These are phyloP conservation scores for Tulasnella sp. DNA, from an alignment of 768 basidiomycete species.

Conservation along the genomic window DNA sequence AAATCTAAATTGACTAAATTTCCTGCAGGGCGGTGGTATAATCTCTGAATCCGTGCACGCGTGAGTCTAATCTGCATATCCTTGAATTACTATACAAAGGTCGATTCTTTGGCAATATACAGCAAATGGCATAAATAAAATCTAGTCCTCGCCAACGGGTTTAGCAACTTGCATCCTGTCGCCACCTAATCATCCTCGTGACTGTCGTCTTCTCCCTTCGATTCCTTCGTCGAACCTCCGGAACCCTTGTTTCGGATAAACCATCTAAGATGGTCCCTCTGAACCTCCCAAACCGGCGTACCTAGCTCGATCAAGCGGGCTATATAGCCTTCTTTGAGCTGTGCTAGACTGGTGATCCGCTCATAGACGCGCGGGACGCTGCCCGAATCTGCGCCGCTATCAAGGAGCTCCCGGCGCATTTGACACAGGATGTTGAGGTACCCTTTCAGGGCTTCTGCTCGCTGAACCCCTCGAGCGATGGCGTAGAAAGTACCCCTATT, in stretches of 20 bases:
- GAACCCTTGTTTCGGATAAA: background rate
- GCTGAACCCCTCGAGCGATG: background rate
- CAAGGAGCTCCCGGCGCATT: background rate
- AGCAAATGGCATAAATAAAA: no score
- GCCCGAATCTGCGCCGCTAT: background rate
- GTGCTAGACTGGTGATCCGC: background rate
- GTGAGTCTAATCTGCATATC: no score
- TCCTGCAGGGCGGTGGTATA: no score
- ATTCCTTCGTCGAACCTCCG: background rate
- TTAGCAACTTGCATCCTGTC: no score
- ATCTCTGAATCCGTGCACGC: no score
- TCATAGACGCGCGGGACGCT: background rate
- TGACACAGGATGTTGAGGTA: background rate
- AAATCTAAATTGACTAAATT: no score
- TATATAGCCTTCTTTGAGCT: background rate
- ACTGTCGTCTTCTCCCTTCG: no score
- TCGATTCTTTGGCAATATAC: no score
- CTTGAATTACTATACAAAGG: no score
- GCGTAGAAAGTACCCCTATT: background rate
- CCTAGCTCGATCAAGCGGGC: conserved; percentile 3
- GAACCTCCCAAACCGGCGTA: conserved; percentile 1
- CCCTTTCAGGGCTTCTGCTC: background rate
- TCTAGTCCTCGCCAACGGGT: no score
- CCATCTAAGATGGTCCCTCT: background rate
- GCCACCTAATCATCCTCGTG: no score